phyloP scores from a whole-genome alignment of 192 early-diverging fungal species.

The Allomyces arbusculus region DNA sequence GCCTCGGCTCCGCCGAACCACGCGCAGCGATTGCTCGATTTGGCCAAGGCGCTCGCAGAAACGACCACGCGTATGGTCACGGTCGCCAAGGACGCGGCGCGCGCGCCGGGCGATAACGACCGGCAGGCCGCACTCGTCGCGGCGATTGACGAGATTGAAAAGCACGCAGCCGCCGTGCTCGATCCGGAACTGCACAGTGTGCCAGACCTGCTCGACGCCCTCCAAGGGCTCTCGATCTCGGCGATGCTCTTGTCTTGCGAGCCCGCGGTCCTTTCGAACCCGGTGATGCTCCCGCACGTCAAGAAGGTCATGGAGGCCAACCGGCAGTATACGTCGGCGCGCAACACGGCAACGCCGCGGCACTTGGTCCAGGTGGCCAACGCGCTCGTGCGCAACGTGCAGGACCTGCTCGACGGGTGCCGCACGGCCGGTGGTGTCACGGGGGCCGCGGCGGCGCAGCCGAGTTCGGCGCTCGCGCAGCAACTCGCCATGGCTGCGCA shows the following conservation, averaged over 20 bases:
- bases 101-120: slow-evolving; percentile 7
- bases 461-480: no score
- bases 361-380: no score
- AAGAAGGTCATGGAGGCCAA: no score
- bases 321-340: no score
- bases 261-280: neutral
- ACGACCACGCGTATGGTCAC: slow-evolving; percentile 22
- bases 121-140: neutral
- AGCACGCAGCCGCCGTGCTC: neutral
- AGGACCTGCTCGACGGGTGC: no score
- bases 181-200: neutral
- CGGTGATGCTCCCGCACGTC: neutral
- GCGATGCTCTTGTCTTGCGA: neutral
- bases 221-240: neutral
- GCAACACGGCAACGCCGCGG: no score
- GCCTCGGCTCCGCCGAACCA: slow-evolving; percentile 6
- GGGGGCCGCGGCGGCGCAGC: no score
- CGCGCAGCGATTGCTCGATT: slow-evolving; percentile 14
- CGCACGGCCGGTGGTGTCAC: no score
- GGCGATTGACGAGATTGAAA: neutral
- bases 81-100: slow-evolving; percentile 20
- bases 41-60: slow-evolving; percentile 19
- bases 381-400: no score
- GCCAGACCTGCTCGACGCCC: neutral
- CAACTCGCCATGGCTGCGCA: no score